These are phyloP conservation scores for Anisodus tanguticus DNA, from an alignment of 257 asterid genomes.

Conservation along the genomic window DNA sequence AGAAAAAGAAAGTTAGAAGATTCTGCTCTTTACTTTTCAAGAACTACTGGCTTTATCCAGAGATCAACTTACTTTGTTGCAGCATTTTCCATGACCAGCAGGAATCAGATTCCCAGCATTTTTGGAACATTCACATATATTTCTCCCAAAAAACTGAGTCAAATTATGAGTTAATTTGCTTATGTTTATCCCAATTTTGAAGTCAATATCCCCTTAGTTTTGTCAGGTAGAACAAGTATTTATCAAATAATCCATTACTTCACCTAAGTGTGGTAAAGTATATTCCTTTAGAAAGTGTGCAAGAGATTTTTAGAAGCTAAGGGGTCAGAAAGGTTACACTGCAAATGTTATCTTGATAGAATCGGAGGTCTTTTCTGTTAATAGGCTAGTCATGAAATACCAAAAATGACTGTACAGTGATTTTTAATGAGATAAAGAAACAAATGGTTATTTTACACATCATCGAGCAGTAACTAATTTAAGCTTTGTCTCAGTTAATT, in stretches of 20 bases:
- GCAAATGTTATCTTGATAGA: background rate
- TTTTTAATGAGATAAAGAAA: background rate
- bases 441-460: background rate
- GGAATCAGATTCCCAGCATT: constrained; percentile 9
- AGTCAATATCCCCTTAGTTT: constrained; percentile 5
- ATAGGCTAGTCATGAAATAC: background rate
- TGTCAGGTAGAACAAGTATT: background rate
- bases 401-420: background rate
- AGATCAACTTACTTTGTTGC: background rate
- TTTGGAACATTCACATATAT: background rate
- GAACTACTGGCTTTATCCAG: background rate
- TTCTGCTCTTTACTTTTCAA: background rate
- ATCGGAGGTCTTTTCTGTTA: background rate
- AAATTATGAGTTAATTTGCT: background rate
- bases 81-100: constrained; percentile 14
- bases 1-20: background rate
- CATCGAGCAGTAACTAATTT: background rate
- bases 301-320: background rate
- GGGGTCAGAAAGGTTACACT: background rate
- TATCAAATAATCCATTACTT: background rate
- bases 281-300: constrained; percentile 4
- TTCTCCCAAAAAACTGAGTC: background rate
- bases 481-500: background rate
- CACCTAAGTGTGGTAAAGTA: background rate
- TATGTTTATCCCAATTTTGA: background rate